These are phyloP conservation scores for Pseudogymnoascus sp. DNA, from an alignment of 2,329 filamentous ascomycete species.

Conservation along the genomic window DNA sequence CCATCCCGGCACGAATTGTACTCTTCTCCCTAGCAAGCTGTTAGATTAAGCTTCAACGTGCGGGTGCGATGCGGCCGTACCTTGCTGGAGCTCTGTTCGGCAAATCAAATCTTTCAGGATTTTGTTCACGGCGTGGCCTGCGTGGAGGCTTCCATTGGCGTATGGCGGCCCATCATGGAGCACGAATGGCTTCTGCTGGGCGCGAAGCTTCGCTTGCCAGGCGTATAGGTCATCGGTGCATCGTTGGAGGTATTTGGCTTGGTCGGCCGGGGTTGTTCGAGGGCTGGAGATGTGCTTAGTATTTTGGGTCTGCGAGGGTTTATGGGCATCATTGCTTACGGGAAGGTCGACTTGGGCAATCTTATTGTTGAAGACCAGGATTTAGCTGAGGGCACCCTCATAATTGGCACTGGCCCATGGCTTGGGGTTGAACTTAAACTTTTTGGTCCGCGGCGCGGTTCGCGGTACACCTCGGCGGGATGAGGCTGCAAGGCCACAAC, in stretches of 20 bases:
- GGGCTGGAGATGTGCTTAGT: slow-evolving; percentile 20
- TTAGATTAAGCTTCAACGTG: not conserved
- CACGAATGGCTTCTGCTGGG: slow-evolving; percentile 50
- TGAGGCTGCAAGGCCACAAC: slow-evolving; percentile 8
- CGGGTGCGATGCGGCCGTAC: slow-evolving; percentile 22
- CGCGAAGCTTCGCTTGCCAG: slow-evolving; percentile 58
- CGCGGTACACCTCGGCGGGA: not conserved
- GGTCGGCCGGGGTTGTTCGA: slow-evolving; percentile 35
- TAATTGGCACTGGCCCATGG: slow-evolving; percentile 4
- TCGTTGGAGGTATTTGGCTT: slow-evolving; percentile 55
- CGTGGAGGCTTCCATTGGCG: slow-evolving; percentile 84
- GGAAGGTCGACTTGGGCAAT: slow-evolving; percentile 67
- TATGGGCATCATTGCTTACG: slow-evolving; percentile 38
- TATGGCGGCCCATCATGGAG: slow-evolving; percentile 96
- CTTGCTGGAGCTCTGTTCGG: slow-evolving; percentile 70
- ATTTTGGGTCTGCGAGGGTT: slow-evolving; percentile 7
- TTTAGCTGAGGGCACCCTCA: slow-evolving; percentile 30
- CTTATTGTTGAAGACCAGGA: slow-evolving; percentile 68
- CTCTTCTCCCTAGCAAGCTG: slow-evolving; percentile 43
- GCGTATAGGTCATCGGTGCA: slow-evolving; percentile 82
- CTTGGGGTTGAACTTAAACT: not conserved
- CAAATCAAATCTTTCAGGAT: slow-evolving; percentile 91
- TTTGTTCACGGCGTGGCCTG: slow-evolving; percentile 95
- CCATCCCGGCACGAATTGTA: slow-evolving; percentile 87
- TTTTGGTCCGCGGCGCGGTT: not conserved